These are phyloP conservation scores for Coemansia sp. DNA, from an alignment of 192 early-diverging fungal species.

Conservation along the genomic window DNA sequence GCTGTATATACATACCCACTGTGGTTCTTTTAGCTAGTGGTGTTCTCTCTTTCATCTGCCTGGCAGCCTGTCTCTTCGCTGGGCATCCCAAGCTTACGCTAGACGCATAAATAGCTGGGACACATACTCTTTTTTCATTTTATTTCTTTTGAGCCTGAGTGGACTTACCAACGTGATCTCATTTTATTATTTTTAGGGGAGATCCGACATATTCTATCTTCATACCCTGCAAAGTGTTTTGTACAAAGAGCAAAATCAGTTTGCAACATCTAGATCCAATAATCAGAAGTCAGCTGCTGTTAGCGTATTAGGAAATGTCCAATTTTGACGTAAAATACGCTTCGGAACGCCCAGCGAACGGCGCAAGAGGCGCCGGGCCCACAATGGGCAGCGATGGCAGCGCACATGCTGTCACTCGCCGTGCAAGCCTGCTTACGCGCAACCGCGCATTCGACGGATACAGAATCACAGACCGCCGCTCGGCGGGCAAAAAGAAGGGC, in stretches of 20 bases:
- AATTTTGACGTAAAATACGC: conserved; percentile 30
- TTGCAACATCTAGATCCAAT: neutral
- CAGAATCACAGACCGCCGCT: conserved; percentile 28
- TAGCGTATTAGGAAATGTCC: neutral
- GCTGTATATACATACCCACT: neutral
- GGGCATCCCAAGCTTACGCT: neutral
- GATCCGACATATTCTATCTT: neutral
- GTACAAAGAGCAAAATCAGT: neutral
- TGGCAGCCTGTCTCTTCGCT: too few relatives aligned
- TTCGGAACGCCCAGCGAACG: conserved; percentile 6
- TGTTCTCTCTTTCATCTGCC: neutral
- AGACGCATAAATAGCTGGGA: too few relatives aligned
- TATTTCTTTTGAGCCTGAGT: too few relatives aligned
- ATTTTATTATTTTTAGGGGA: neutral
- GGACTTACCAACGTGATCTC: neutral
- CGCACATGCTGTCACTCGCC: conserved; percentile 16
- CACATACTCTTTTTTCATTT: too few relatives aligned
- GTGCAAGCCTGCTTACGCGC: conserved; percentile 42
- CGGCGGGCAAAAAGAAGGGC: neutral
- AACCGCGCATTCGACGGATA: conserved; percentile 56
- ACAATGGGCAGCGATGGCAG: neutral
- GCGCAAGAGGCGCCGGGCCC: neutral
- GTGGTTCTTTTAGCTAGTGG: neutral
- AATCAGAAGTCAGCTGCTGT: neutral
- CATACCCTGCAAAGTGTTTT: neutral